Percentiles rank a stretch among this genome's conserved stretches.
These are phyloP conservation scores for Pythium dissotocum DNA, from an alignment of 352 stramenopile species.

Conservation along the genomic window DNA sequence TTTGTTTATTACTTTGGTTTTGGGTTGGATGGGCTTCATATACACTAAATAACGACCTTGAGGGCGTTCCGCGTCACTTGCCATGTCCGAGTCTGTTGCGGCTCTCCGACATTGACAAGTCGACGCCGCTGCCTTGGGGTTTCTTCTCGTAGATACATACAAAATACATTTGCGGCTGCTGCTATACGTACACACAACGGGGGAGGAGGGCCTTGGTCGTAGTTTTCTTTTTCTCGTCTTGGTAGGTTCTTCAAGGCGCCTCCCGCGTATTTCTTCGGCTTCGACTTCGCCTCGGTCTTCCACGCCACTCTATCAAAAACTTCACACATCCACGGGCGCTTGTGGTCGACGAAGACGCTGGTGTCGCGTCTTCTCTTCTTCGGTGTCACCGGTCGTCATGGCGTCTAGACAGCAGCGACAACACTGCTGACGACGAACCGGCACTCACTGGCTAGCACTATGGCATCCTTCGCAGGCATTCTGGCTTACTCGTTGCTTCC, in stretches of 20 bases:
- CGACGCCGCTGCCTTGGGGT: neutral
- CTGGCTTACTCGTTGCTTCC: slow-evolving; percentile 37
- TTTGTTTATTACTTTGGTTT: slow-evolving; percentile 30
- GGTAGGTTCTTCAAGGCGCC: neutral
- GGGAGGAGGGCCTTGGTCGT: neutral
- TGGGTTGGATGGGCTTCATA: slow-evolving; percentile 28
- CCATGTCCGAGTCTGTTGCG: neutral
- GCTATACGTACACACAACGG: slow-evolving; percentile 22
- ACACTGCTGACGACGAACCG: neutral
- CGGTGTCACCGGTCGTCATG: neutral
- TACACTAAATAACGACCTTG: slow-evolving; percentile 27
- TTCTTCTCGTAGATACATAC: slow-evolving; percentile 30
- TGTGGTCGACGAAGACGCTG: slow-evolving; percentile 22
- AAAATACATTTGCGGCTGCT: slow-evolving; percentile 21
- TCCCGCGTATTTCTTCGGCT: neutral
- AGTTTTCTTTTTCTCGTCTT: slow-evolving; percentile 12
- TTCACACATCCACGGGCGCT: slow-evolving; percentile 15
- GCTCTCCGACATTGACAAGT: neutral
- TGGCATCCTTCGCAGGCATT: neutral
- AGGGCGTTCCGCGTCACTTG: neutral
- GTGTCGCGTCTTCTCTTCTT: neutral
- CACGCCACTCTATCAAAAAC: slow-evolving; percentile 26
- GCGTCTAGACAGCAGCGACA: neutral
- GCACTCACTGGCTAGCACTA: neutral
- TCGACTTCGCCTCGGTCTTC: slow-evolving; percentile 8